A percentile compares a stretch with the other conserved stretches of the same genome.
phyloP scores from a whole-genome alignment of 257 asterid species.

The Scutellaria galericulata region DNA sequence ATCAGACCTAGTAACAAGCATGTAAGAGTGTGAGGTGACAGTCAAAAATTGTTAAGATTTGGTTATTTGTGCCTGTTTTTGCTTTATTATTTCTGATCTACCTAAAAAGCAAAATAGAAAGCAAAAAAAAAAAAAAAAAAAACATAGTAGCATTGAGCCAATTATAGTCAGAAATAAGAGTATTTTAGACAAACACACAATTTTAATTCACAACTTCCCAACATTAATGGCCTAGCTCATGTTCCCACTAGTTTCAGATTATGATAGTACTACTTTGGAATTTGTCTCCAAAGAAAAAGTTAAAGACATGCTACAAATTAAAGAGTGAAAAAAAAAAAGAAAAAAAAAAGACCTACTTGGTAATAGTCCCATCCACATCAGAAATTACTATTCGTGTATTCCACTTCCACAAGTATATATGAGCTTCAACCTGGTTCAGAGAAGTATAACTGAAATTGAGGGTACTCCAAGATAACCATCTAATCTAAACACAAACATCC shows the following conservation, averaged over 20 bases:
- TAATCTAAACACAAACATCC: conserved; percentile 20
- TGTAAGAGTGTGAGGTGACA: conserved; percentile 26
- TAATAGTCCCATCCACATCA: conserved; percentile 98
- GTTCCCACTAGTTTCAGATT: not conserved
- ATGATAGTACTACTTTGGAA: not conserved
- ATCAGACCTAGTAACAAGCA: conserved; percentile 79
- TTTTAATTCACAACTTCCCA: not conserved
- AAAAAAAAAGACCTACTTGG: conserved; percentile 63
- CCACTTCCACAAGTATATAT: conserved; percentile 99
- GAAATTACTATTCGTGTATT: conserved; percentile 95
- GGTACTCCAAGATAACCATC: conserved; percentile 2
- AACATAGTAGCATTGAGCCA: not conserved
- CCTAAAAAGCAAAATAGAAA: not conserved
- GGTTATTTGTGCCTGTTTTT: conserved; percentile 1
- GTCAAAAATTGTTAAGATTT: conserved; percentile 3
- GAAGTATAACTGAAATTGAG: conserved; percentile 13
- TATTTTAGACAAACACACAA: conserved; percentile 8
- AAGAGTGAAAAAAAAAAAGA: conserved; percentile 15
- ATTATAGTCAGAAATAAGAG: conserved; percentile 22
- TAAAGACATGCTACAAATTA: conserved; percentile 21
- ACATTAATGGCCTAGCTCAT: conserved; percentile 9
- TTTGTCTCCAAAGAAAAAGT: not conserved
- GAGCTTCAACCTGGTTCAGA: conserved; percentile 91
- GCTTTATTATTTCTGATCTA: conserved; percentile 19
- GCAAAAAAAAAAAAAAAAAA: not conserved